Evolutionary conservation across 345 rosid genomes (phyloP), one percentile per base, ranked within the genome.

Genomic region (Tarenaya hassleriana): DNA sequence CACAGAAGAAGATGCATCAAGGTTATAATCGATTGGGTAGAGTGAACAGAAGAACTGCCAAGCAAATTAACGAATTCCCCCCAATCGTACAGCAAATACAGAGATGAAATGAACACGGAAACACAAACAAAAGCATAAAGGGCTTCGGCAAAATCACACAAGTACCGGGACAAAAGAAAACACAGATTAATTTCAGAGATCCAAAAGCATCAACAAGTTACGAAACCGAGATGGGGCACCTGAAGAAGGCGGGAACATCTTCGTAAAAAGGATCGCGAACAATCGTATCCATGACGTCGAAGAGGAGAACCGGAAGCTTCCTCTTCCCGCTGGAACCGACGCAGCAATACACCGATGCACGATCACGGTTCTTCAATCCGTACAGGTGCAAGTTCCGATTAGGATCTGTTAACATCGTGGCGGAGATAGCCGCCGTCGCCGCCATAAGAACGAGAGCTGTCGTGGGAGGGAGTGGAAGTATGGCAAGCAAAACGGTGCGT

Each of bases 181-280:
- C 29, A 24, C 29, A 24, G 29, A 24, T 24, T 2, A 2, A 24
- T 24, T 24, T 24, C 29, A 24, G 29, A 24, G 29, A 24, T 24
- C 2, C 29, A 24, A 24, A 24, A 24, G 29, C 29, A 24, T 24
- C 29, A 5, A 2, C 29, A 24, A 24, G 29, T 24, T 24, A 24
- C 29, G 29, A 24, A 24, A 24, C 5, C 5, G 29, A 2, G 29
- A 24, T 24, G 5, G 29, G 21, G 24, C 56, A 89, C 94, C 94
- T 77, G 37, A 89, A 89, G 74, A 86, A 89, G 31, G 81, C 64
- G 57, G 98, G 92, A 62, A 91, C 63, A 41, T 91, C 94, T 9
- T 80, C 76, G 73, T 80, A 80, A 68, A 84, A 90, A 35, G 98
- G 98, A 69, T 91, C 98, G 34, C 89, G 95, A 70, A 91, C 98